Evolutionary conservation across 495 filamentous ascomycete species (phyloP).

Genomic region (Podospora pseudopauciseta): DNA sequence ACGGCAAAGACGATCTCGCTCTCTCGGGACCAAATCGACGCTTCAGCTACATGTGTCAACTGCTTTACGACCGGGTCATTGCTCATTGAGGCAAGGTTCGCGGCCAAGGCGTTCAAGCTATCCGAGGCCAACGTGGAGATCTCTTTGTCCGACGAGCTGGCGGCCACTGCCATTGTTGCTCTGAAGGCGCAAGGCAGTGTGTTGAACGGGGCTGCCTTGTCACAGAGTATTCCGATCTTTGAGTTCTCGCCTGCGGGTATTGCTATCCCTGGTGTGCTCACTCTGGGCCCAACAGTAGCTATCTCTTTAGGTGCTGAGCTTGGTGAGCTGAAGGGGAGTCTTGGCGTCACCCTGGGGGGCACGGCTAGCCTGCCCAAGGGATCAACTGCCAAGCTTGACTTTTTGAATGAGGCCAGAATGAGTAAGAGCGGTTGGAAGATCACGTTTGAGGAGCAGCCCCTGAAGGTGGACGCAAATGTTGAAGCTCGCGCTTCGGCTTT

Average conservation of each 20-base stretch:
- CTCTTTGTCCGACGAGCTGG: slow-evolving; percentile 11
- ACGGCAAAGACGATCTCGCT: slow-evolving; percentile 13
- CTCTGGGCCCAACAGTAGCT: slow-evolving; percentile 18
- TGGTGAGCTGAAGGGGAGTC: slow-evolving; percentile 11
- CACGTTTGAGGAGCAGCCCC: slow-evolving; percentile 13
- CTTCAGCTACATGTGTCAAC: slow-evolving; percentile 7
- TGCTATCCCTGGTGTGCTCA: slow-evolving; percentile 22
- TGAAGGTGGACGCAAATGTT: slow-evolving; percentile 15
- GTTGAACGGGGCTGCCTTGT: slow-evolving; percentile 9
- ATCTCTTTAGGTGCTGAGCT: slow-evolving; percentile 18
- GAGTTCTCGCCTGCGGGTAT: slow-evolving; percentile 17
- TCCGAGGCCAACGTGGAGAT: slow-evolving; percentile 18
- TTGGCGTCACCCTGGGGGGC: slow-evolving; percentile 11
- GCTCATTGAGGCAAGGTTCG: slow-evolving; percentile 15
- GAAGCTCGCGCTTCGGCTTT: slow-evolving; percentile 18
- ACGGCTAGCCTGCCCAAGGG: slow-evolving; percentile 13
- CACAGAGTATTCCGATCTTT: slow-evolving; percentile 17
- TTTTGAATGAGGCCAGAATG: slow-evolving; percentile 12
- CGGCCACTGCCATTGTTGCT: slow-evolving; percentile 16
- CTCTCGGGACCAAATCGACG: slow-evolving; percentile 7
- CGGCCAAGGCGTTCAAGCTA: slow-evolving; percentile 4
- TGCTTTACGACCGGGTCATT: slow-evolving; percentile 19
- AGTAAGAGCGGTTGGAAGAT: slow-evolving; percentile 18
- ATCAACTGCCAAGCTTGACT: slow-evolving; percentile 17
- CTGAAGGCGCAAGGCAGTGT: slow-evolving; percentile 12